A percentile compares a stretch with the other conserved stretches of the same genome.
Conservation (phyloP, 192 early-diverging fungal species). For the Jimgerdemannia lactiflua region DNA sequence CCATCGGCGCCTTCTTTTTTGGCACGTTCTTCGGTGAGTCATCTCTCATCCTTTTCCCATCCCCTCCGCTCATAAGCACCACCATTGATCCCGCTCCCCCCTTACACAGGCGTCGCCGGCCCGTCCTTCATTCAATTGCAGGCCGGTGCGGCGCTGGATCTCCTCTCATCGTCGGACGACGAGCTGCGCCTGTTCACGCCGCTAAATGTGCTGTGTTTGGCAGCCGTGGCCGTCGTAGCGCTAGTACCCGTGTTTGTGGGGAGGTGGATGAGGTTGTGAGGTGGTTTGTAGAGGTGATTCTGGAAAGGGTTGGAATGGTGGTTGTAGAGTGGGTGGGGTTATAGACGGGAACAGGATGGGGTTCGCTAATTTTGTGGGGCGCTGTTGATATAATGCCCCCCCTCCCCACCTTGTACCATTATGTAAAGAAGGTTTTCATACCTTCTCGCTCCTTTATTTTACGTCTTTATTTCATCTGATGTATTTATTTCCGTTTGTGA, state of each 20-base stretch:
- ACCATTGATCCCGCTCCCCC: background rate
- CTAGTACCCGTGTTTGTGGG: constrained; percentile 46
- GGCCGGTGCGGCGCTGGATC: constrained; percentile 51
- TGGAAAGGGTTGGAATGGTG: background rate
- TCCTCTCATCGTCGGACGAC: constrained; percentile 37
- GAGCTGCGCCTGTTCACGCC: constrained; percentile 44
- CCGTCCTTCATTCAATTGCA: constrained; percentile 55
- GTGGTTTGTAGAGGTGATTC: background rate
- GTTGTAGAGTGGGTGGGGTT: too few relatives aligned
- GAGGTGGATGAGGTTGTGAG: constrained; percentile 1
- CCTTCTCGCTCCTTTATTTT: too few relatives aligned
- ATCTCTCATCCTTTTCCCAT: background rate
- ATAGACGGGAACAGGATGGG: too few relatives aligned
- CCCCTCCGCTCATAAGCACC: background rate
- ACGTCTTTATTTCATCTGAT: too few relatives aligned
- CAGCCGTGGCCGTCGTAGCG: constrained; percentile 39
- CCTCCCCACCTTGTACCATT: too few relatives aligned
- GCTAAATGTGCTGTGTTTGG: constrained; percentile 41
- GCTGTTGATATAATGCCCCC: too few relatives aligned
- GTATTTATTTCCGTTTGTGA: too few relatives aligned
- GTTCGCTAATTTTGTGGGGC: too few relatives aligned
- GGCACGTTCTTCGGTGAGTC: constrained; percentile 52
- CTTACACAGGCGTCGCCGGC: constrained; percentile 34
- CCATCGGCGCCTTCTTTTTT: constrained; percentile 44
- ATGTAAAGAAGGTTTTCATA: too few relatives aligned